phyloP scores from a whole-genome alignment of 495 filamentous ascomycete genomes.

The Penicillium verhagenii region DNA sequence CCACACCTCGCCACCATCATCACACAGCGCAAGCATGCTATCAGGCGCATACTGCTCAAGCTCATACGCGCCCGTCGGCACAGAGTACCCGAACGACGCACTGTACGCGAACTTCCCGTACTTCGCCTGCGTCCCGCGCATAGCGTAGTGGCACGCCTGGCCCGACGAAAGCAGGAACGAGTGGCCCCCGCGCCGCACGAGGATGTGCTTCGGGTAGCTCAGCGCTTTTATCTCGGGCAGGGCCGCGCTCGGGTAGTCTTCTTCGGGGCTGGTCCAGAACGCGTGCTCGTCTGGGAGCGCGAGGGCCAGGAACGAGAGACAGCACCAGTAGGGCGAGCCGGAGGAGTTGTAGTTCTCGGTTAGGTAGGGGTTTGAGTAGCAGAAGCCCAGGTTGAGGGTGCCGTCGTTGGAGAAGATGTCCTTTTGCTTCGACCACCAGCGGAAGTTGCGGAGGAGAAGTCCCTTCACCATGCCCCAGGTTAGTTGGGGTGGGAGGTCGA shows the following conservation, averaged over 20 bases:
- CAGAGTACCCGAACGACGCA: constrained; percentile 71
- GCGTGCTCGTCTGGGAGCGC: constrained; percentile 24
- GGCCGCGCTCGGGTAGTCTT: constrained; percentile 53
- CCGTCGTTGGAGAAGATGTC: constrained; percentile 73
- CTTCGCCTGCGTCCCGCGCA: constrained; percentile 77
- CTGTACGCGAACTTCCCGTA: constrained; percentile 79
- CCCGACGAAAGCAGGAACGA: constrained; percentile 72
- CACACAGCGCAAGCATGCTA: constrained; percentile 70
- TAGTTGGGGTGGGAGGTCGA: constrained; percentile 66
- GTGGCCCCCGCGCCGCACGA: constrained; percentile 57
- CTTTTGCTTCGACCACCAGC: constrained; percentile 74
- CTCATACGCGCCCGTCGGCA: constrained; percentile 71
- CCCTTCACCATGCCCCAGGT: constrained; percentile 79
- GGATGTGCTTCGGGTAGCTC: constrained; percentile 68
- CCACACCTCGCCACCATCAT: constrained; percentile 75
- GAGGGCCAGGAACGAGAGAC: constrained; percentile 71
- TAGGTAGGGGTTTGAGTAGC: constrained; percentile 72
- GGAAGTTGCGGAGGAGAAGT: constrained; percentile 66
- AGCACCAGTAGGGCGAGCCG: constrained; percentile 44
- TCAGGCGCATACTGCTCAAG: constrained; percentile 75
- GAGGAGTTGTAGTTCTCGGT: constrained; percentile 82
- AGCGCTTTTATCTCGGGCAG: constrained; percentile 57
- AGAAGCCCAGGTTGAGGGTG: constrained; percentile 73
- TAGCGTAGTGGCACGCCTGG: constrained; percentile 74
- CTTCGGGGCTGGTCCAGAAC: constrained; percentile 56